These are phyloP conservation scores for Lotus japonicus DNA, from an alignment of 306 rosid species.

Conservation along the genomic window DNA sequence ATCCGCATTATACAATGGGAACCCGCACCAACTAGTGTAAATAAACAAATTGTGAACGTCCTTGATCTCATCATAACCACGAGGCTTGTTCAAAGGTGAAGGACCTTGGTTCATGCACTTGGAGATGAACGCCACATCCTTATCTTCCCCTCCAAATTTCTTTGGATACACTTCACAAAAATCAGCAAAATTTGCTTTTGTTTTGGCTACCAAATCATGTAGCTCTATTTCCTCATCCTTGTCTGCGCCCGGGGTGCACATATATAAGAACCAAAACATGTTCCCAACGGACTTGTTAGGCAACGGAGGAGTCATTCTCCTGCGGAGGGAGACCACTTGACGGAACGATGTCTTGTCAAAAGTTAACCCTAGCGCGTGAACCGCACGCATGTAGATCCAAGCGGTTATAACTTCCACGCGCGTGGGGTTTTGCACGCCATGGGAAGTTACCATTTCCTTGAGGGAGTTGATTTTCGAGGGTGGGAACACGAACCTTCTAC, in stretches of 20 bases:
- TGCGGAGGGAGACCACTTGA: background rate
- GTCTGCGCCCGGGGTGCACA: background rate
- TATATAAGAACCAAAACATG: background rate
- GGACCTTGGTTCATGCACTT: background rate
- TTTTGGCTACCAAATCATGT: conserved; percentile 3
- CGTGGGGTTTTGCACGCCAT: background rate
- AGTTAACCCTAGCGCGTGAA: background rate
- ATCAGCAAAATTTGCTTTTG: background rate
- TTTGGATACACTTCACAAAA: background rate
- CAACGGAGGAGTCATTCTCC: conserved; percentile 20
- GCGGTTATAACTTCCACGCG: background rate
- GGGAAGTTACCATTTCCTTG: background rate
- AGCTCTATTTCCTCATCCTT: background rate
- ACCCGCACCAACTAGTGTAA: conserved; percentile 37
- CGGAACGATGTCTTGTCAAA: background rate
- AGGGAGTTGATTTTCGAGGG: conserved; percentile 17
- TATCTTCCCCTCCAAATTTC: background rate
- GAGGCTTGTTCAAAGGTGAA: background rate
- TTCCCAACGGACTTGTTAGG: conserved; percentile 23
- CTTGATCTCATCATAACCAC: background rate
- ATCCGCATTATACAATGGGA: conserved; percentile 29
- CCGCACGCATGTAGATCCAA: conserved; percentile 7
- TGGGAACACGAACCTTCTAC: conserved; percentile 28
- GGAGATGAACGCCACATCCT: background rate
- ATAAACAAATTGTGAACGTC: background rate